These are phyloP conservation scores for Bassia scoparia DNA, from an alignment of 148 eudicot genomes.

Conservation along the genomic window DNA sequence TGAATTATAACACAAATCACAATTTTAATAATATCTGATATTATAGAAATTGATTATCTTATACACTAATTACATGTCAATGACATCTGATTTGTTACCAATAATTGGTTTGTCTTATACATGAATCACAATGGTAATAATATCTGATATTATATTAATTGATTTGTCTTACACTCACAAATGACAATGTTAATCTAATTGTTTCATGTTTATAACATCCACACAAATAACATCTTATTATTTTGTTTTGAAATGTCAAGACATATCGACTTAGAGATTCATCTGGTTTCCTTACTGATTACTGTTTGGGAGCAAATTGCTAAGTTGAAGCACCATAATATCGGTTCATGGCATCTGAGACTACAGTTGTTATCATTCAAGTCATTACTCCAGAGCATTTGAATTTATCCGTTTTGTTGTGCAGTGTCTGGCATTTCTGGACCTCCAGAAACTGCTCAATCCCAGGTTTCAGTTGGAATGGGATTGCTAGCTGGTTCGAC, in stretches of 20 bases:
- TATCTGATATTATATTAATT: too few species aligned
- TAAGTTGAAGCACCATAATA: too few species aligned
- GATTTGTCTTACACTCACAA: not conserved
- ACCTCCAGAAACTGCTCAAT: slow-evolving; percentile 61
- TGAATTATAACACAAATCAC: too few species aligned
- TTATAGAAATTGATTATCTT: too few species aligned
- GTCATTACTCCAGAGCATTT: not conserved
- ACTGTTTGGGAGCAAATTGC: not conserved
- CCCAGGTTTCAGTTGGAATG: slow-evolving; percentile 93
- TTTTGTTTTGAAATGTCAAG: too few species aligned
- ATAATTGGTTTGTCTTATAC: not conserved
- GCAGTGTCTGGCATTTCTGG: slow-evolving; percentile 93
- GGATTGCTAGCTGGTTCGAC: slow-evolving; percentile 96
- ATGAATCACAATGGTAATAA: too few species aligned
- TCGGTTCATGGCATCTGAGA: not conserved
- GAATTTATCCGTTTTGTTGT: slow-evolving; percentile 8
- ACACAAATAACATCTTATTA: too few species aligned
- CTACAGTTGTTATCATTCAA: not conserved
- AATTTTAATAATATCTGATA: too few species aligned
- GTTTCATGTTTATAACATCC: too few species aligned
- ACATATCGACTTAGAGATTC: too few species aligned
- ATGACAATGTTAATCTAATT: not conserved
- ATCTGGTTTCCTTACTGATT: not conserved
- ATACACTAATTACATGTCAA: too few species aligned
- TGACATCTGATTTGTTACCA: too few species aligned